Percentiles rank a stretch among this genome's conserved stretches.
Conservation (phyloP, 2,329 filamentous ascomycete genomes). For the Fusarium goolgardi region DNA sequence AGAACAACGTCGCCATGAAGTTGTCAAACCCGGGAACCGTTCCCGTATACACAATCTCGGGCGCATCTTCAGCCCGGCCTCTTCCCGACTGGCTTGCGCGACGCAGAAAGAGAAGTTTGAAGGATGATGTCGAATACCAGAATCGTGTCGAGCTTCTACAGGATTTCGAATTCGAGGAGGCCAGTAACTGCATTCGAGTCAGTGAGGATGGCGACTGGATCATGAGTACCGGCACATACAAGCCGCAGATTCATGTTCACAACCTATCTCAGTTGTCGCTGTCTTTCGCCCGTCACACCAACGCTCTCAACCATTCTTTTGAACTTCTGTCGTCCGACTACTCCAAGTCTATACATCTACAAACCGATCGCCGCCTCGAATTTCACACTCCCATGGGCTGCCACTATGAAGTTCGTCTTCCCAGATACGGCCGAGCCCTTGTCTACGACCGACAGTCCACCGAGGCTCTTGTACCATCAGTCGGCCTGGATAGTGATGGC, state of each 20-base stretch:
- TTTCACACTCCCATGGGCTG: conserved; percentile 91
- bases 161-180: conserved; percentile 98
- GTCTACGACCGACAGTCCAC: conserved; percentile 84
- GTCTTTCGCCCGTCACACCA: conserved; percentile 93
- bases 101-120: conserved; percentile 88
- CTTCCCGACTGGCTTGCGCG: conserved; percentile 96
- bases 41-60: conserved; percentile 94
- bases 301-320: conserved; percentile 91
- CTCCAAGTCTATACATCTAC: conserved; percentile 92
- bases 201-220: conserved; percentile 98
- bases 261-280: conserved; percentile 92
- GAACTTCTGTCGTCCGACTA: conserved; percentile 90
- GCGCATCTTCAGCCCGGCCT: conserved; percentile 85
- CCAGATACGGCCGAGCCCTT: conserved; percentile 90
- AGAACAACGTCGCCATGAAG: conserved; percentile 68
- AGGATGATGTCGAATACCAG: conserved; percentile 91
- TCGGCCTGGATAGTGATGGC: conserved; percentile 86
- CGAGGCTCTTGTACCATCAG: conserved; percentile 87
- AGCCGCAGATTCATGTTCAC: conserved; percentile 84
- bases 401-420: conserved; percentile 89
- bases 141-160: conserved; percentile 95
- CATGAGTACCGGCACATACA: conserved; percentile 88
- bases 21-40: conserved; percentile 84
- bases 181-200: conserved; percentile 87
- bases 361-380: conserved; percentile 90